Evolutionary conservation across 164 flowering plant genomes (phyloP), one percentile per base, ranked within the genome.

Genomic region (Amborella trichopoda): DNA sequence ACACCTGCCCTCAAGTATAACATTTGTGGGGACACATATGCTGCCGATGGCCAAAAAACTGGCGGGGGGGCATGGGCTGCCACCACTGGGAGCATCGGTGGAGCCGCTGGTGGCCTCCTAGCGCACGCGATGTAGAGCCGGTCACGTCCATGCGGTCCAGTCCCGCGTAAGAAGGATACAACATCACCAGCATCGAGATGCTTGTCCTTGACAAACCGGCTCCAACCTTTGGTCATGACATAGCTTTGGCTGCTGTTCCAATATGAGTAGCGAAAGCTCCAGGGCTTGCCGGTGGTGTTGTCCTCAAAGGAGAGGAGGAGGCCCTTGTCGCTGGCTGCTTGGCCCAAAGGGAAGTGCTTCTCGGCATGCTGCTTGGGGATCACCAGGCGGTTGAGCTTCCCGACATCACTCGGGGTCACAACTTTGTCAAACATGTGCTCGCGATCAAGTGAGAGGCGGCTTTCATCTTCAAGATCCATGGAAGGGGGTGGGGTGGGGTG

Each of bases 201-300:
- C 68, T 90, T 90, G 64, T 90, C 97, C 66, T 90, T 85, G 12
- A 90, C 97, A 34, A 90, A 90, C 5, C 97, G 68, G 65, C 91
- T 83, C 97, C 97, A 90, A 1, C 97, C 97, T 65, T 90, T 90
- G 20, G 97, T 90, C 94, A 90, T 90, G n/a, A 90, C 97, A 49
- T 90, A 90, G 74, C 97, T 90, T 67, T 90, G 97, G 72, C 94
- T 83, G 64, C 97, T 90, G 54, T 85, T 85, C 97, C 97, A 90
- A 56, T 90, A 90, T 3, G 97, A 90, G 63, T 90, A 90, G 4
- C 95, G 59, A 59, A 90, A 90, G 17, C 94, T 48, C 97, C 97
- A 90, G 1, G 77, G 65, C 69, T 83, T 85, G 23, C 95, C 95
- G 0, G 59, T 39, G 13, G 56, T 61, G 18, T 81, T 58, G 58